Conservation (phyloP, 1,284 basidiomycete genomes). For the Trametes pubescens region DNA sequence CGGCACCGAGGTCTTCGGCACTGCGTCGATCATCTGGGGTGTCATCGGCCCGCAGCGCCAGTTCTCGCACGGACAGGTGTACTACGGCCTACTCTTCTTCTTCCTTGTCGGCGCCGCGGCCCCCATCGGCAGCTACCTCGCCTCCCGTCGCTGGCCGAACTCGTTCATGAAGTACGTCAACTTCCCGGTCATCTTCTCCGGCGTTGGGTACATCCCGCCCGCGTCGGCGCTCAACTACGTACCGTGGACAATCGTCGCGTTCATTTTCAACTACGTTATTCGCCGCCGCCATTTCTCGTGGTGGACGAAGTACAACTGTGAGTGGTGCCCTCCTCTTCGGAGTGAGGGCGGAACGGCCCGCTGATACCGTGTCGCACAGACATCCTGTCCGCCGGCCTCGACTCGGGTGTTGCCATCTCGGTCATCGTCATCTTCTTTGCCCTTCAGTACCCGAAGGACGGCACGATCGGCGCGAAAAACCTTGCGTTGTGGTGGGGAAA, state of each 20-base stretch:
- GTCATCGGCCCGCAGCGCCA: conserved; percentile 51
- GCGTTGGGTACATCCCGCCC: conserved; percentile 48
- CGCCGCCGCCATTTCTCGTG: conserved; percentile 51
- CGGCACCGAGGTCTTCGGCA: conserved; percentile 45
- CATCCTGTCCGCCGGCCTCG: conserved; percentile 58
- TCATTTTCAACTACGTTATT: conserved; percentile 56
- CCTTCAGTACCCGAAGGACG: conserved; percentile 54
- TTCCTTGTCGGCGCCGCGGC: conserved; percentile 55
- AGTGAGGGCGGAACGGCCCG: neutral
- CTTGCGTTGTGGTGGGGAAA: conserved; percentile 54
- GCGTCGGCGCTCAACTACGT: conserved; percentile 55
- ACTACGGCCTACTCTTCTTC: conserved; percentile 52
- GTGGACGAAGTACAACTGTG: conserved; percentile 59
- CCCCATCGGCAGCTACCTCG: conserved; percentile 49
- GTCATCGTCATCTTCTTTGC: conserved; percentile 58
- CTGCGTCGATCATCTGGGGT: conserved; percentile 47
- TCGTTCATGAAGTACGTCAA: conserved; percentile 77
- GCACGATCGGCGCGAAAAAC: conserved; percentile 49
- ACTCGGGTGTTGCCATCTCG: conserved; percentile 55
- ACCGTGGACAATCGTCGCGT: conserved; percentile 49
- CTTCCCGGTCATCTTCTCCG: conserved; percentile 60
- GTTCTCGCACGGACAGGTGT: conserved; percentile 51
- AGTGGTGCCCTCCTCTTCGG: conserved; percentile 5
- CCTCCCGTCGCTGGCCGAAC: conserved; percentile 49
- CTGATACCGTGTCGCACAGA: conserved; percentile 38